phyloP scores from a whole-genome alignment of 225 moss, liverwort and hornwort species.

The Lunularia cruciata region DNA sequence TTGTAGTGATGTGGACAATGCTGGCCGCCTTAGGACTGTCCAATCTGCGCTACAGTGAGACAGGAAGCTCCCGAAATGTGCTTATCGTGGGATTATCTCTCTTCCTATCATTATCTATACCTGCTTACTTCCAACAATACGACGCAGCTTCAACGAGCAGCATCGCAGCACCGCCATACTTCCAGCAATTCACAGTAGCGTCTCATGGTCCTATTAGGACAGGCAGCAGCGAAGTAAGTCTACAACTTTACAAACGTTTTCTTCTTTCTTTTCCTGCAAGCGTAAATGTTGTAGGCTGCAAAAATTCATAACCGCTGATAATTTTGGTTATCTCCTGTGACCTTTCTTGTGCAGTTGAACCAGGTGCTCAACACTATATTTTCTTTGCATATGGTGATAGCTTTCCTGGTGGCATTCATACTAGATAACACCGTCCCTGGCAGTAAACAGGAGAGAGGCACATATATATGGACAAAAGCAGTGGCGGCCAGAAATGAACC shows the following conservation, averaged over 20 bases:
- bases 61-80: constrained; percentile 84
- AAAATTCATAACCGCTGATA: background rate
- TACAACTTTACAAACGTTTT: background rate
- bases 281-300: background rate
- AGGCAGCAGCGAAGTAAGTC: constrained; percentile 50
- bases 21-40: constrained; percentile 76
- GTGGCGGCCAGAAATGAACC: constrained; percentile 67
- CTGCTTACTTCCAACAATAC: constrained; percentile 88
- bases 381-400: constrained; percentile 84
- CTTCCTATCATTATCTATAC: constrained; percentile 70
- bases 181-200: constrained; percentile 63
- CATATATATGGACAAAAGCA: constrained; percentile 70
- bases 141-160: constrained; percentile 20
- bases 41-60: constrained; percentile 83
- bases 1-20: constrained; percentile 92
- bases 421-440: constrained; percentile 87
- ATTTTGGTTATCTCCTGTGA: too few relatives aligned
- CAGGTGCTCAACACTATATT: constrained; percentile 73
- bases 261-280: too few relatives aligned
- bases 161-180: constrained; percentile 37
- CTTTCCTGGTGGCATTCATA: constrained; percentile 74
- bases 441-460: constrained; percentile 68
- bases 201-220: constrained; percentile 73
- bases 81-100: constrained; percentile 80
- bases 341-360: constrained; percentile 47